Percentiles rank a stretch among this genome's conserved stretches.
Conservation (phyloP, 1,139 yeast species). For the Geotrichum histeridarum region DNA sequence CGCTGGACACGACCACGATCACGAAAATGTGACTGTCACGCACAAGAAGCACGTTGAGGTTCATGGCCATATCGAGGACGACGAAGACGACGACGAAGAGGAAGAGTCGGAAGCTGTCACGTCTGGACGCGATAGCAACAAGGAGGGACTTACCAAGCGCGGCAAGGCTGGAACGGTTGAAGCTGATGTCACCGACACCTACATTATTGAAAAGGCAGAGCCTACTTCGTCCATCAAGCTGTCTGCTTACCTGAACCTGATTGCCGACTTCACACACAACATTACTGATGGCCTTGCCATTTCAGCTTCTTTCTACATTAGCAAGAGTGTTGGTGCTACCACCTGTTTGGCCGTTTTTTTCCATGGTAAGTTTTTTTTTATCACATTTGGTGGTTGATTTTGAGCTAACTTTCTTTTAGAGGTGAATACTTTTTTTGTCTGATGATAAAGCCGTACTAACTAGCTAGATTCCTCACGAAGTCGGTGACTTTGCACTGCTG, state of each 20-base stretch:
- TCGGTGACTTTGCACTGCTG: constrained; percentile 66
- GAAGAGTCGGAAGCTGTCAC: constrained; percentile 28
- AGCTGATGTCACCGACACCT: constrained; percentile 17
- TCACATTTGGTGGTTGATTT: background rate
- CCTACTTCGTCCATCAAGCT: constrained; percentile 33
- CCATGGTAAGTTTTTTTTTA: constrained; percentile 41
- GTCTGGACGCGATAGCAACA: constrained; percentile 19
- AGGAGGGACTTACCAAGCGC: constrained; percentile 4
- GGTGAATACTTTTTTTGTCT: too few relatives aligned
- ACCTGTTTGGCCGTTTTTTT: constrained; percentile 61
- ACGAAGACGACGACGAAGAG: constrained; percentile 27
- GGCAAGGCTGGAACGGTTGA: constrained; percentile 12
- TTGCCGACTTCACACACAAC: constrained; percentile 64
- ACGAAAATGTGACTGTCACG: constrained; percentile 43
- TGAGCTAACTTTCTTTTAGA: constrained; percentile 3
- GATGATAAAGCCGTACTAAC: too few relatives aligned
- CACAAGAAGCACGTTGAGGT: constrained; percentile 15
- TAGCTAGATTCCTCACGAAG: constrained; percentile 59
- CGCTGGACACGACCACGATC: constrained; percentile 34
- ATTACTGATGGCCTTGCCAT: constrained; percentile 67
- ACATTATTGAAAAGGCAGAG: constrained; percentile 10
- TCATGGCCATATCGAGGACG: constrained; percentile 20
- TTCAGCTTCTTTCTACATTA: constrained; percentile 57
- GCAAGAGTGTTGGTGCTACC: constrained; percentile 54
- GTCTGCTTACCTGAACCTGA: constrained; percentile 57